Evolutionary conservation across 805 yeast genomes (phyloP), one percentile per base, ranked within the genome.

Genomic region (Cyberlindnera petersonii): DNA sequence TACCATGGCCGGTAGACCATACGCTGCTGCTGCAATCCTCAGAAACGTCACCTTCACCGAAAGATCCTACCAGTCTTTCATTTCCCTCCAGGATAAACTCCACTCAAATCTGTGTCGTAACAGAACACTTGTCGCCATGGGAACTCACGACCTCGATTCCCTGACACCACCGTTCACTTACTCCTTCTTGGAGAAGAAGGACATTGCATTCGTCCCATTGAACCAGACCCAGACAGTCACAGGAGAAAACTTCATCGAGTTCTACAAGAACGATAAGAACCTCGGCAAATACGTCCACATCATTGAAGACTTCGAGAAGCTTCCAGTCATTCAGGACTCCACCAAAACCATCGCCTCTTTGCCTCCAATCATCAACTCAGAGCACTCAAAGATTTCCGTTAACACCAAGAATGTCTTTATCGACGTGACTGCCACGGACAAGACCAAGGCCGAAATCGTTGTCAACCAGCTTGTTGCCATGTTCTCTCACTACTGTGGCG

Each of bases 301-400:
- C 54, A 86, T 93, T 61, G 80, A 77, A 57, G 86, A 86, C 61
- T 80, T 88, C 23, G 94, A 95, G 19, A 93, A 84, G 35, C 86
- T 76, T 63, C 99, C 99, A 19, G 87, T 89, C 26, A 85, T 91
- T 53, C 72, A 80, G 53, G 98, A 93, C 64, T 64, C 81, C 42
- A 71, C 78, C 29, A 75, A 81, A 55, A 72, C 75, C 8, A 93
- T 93, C 37, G 82, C 94, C 55, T 89, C 98, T 6, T 66, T 93
- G 71, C 99, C 99, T 36, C 99, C 99, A 48, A 83, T 93, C 59
- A 94, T 93, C 69, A 93, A 93, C 69, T 83, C 95, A 26, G 82
- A 93, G 58, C 85, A 74, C 59, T 82, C 95, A 36, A 94, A 94
- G 68, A 86, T 93, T 55, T 71, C 93, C 15, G 64, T 88, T 48